Percentiles rank a stretch among this genome's conserved stretches.
These are phyloP conservation scores for Pachyrhizus erosus DNA, from an alignment of 306 rosid genomes.

Conservation along the genomic window DNA sequence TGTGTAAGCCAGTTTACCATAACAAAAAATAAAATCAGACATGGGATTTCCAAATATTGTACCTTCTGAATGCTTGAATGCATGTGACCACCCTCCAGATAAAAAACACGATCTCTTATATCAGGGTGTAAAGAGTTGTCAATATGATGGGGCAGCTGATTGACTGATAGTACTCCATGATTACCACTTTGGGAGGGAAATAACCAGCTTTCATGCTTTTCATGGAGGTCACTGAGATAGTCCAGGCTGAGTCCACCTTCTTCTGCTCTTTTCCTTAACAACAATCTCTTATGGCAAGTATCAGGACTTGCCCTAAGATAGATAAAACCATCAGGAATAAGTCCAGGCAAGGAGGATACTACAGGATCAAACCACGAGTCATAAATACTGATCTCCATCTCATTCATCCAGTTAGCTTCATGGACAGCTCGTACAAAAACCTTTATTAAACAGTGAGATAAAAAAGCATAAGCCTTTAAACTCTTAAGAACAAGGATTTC, in stretches of 20 bases:
- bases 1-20: constrained; percentile 5
- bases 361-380: constrained; percentile 99
- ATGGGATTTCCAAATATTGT: constrained; percentile 22
- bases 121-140: constrained; percentile 88
- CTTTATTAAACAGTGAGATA: constrained; percentile 54
- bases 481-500: constrained; percentile 35
- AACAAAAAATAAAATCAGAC: constrained; percentile 28
- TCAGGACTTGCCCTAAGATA: constrained; percentile 99
- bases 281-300: constrained; percentile 96
- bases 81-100: constrained; percentile 95
- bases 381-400: constrained; percentile 98
- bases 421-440: constrained; percentile 98
- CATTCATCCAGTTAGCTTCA: constrained; percentile 99
- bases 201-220: constrained; percentile 98
- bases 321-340: constrained; percentile 94
- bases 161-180: constrained; percentile 78
- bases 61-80: constrained; percentile 99
- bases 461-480: constrained; percentile 48
- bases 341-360: constrained; percentile 94
- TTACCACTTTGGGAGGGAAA: constrained; percentile 83
- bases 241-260: constrained; percentile 93
- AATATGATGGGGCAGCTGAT: constrained; percentile 66
- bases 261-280: constrained; percentile 77
- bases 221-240: constrained; percentile 84
- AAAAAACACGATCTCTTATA: constrained; percentile 90